Base-by-base conservation (phyloP, 495 filamentous ascomycete species). In the Neohortaea acidophila region DNA sequence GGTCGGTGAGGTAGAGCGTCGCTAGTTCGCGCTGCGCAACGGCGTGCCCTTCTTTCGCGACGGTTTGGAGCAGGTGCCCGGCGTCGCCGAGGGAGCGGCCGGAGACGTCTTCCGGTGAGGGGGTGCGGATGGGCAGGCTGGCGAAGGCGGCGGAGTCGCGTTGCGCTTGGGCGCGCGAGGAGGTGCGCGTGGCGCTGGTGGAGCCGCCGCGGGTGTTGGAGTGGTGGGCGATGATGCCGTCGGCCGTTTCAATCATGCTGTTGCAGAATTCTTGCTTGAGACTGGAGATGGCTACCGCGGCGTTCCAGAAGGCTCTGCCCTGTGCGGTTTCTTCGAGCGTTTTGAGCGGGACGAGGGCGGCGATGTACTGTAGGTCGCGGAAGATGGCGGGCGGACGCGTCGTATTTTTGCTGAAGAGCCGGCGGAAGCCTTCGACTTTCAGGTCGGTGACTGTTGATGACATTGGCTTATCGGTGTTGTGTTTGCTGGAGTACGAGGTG, bases 281-380 rank as follows among this genome's bases (percentile, higher is more conserved):
- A 26, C 77, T 75, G 24, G 94, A 62, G 4, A 85, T 85, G 10
- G 89, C 89, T 12, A 94, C 68, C 2, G 80, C 82, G 25, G 86
- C 82, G 54, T 97, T 84, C 73, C 91, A 84, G 58, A 96, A 97
- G 0, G 89, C 84, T 45, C 87, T 93, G 23, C 84, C 87, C 25
- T 76, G 72, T 35, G 86, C 79, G 0, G 79, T 87, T 46, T 81
- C 80, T 61, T 89, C 85, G 10, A 97, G 68, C 6, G 81, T 73
- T 5, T 75, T 68, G 7, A 75, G 63, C 5, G 89, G 81, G 18
- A 94, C 79, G 52, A 97, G 93, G 0, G 89, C 77, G 2, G 87
- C 84, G 47, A 97, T 92, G 54, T 82, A 94, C 53, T 97, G 89
- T 7, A 97, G 62, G 54, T 97, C 89, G 20, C 89, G 81, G 65